Base-by-base conservation (phyloP, 2,329 filamentous ascomycete genomes). In the Aspergillus sp. region DNA sequence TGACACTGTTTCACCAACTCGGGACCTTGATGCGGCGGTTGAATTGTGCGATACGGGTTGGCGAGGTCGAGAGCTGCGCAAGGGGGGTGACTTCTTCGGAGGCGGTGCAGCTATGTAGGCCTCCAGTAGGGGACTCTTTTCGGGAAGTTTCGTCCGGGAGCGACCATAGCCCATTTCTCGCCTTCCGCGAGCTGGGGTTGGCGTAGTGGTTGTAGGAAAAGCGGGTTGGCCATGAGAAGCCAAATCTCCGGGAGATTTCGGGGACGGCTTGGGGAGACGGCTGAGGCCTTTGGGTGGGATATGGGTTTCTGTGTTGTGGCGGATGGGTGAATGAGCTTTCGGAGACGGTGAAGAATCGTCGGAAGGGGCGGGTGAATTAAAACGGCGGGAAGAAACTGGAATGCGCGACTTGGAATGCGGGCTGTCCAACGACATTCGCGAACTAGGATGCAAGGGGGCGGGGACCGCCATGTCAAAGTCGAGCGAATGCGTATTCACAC, bases 61-160 rank as follows among this genome's bases (percentile, higher is more conserved):
- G 52, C 91, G 83, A n/a, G 90, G 90, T 43, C 90, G 83, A 43
- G 91, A 95, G 68, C 90, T 95, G 68, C 91, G 85, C 49, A 96
- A 77, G 9, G 88, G 86, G 3, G 91, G 91, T 1, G 92, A 96
- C 35, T 88, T 82, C 69, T 90, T 91, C 0, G 90, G 85, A 17
- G 82, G 80, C 44, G 90, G 85, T 35, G 85, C 80, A 57, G 88
- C 84, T 63, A 95, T 90, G 70, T 90, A 90, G 40, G 90, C 90
- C 65, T 89, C 87, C 12, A 95, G 80, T 51, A 85, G 82, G 45
- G 80, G 76, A 65, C 81, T 86, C 66, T 80, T 84, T 60, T 79
- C 82, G 24, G 72, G 68, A 51, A 70, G 66, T 37, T 71, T 70
- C 41, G 71, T 73, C 67, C 64, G 72, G 66, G 62, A 66, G 62